Base-by-base conservation (phyloP, 768 basidiomycete species). In the Lentinula detonsa region DNA sequence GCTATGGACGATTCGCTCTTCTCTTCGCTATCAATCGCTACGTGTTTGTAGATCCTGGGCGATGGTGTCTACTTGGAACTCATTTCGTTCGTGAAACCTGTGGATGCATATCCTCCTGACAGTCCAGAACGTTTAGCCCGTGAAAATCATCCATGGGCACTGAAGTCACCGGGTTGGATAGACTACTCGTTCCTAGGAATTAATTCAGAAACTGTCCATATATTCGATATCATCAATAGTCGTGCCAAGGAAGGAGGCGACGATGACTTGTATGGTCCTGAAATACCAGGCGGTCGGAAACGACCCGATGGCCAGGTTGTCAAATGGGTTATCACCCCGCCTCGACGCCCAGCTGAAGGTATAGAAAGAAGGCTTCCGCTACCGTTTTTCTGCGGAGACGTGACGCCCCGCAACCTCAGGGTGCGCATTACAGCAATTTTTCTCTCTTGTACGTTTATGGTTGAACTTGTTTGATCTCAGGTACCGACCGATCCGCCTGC, bases 381-480 rank as follows among this genome's bases (percentile, higher is more conserved):
- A 16, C 88, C 89, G 6, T 91, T 91, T 67, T 91, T 86, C 70
- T 91, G 90, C 65, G 86, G 86, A 11, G 89, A 91, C 66, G 72
- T 88, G 2, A 89, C 87, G 3, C 82, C 86, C 2, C 73, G 88
- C 53, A 64, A 71, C 2, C 77, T 78, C 70, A 75, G 89, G 70
- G 90, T 87, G 65, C 16, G 82, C 72, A n/a, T 28, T 28, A 28
- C 28, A 28, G 28, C 9, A 7, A 21, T 23, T 15, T 39, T 21
- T 5, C 9, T 34, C 4, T 18, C 11, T 33, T 49, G 8, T 35
- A 45, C n/a, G 2, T 28, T 16, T 7, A 10, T 52, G 7, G 7
- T 50, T 31, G 23, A 6, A 18, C 15, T 16, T 42, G 50, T 8
- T 31, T 16, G 10, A 10, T 16, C 18, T 40, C 63, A 86, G 84